Conservation (phyloP, 2,329 filamentous ascomycete genomes). For the Chaetomiaceae sp. region DNA sequence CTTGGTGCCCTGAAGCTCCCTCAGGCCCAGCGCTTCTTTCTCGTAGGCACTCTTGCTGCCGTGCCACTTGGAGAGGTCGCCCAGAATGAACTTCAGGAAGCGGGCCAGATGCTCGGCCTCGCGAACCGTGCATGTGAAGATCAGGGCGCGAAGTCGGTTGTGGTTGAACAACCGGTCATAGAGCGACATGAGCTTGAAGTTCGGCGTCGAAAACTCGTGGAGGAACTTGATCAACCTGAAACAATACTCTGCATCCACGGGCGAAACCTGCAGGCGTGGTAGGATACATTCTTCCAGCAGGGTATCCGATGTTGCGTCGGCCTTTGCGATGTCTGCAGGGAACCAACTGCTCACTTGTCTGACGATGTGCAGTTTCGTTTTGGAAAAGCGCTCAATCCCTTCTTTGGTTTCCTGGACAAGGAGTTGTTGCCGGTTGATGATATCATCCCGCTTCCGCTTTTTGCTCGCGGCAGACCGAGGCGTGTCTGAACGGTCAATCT, state of each 20-base stretch:
- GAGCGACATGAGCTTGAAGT: slow-evolving; percentile 80
- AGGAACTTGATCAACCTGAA: slow-evolving; percentile 84
- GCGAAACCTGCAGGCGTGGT: slow-evolving; percentile 79
- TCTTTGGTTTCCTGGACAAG: slow-evolving; percentile 69
- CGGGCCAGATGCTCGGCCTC: slow-evolving; percentile 92
- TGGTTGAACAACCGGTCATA: slow-evolving; percentile 81
- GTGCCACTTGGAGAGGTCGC: slow-evolving; percentile 82
- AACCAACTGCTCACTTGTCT: slow-evolving; percentile 81
- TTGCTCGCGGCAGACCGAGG: slow-evolving; percentile 60
- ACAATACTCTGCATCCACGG: slow-evolving; percentile 82
- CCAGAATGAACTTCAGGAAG: slow-evolving; percentile 77
- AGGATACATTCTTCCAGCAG: slow-evolving; percentile 88
- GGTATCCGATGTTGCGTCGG: slow-evolving; percentile 65
- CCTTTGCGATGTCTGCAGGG: slow-evolving; percentile 56
- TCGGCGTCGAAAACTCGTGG: slow-evolving; percentile 76
- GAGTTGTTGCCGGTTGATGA: slow-evolving; percentile 64
- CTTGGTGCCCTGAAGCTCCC: slow-evolving; percentile 33
- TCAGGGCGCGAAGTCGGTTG: slow-evolving; percentile 72
- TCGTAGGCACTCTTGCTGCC: slow-evolving; percentile 71
- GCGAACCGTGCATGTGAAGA: slow-evolving; percentile 84
- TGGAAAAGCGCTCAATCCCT: slow-evolving; percentile 63
- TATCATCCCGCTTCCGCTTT: slow-evolving; percentile 64
- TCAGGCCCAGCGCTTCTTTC: slow-evolving; percentile 67
- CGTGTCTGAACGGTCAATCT: slow-evolving; percentile 68
- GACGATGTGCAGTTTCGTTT: slow-evolving; percentile 64